Evolutionary conservation across 148 eudicot species (phyloP).

Genomic region (Chenopodium berlandieri): DNA sequence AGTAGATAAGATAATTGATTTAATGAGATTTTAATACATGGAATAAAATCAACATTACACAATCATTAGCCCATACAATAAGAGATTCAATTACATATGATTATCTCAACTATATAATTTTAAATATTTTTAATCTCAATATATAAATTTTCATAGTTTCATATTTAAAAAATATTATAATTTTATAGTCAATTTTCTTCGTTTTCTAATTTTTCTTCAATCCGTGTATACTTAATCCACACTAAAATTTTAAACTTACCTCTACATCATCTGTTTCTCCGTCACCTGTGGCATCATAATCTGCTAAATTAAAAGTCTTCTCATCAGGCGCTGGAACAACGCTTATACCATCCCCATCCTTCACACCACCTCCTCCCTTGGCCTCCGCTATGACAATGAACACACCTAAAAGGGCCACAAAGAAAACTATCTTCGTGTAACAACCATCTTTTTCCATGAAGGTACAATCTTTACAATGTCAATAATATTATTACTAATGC

Average conservation of each 20-base stretch:
- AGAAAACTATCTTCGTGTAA: background rate
- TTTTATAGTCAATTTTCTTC: too few species aligned
- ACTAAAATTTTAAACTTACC: slow-evolving; percentile 12
- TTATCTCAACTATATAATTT: too few species aligned
- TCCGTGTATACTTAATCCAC: too few species aligned
- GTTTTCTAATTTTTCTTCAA: background rate
- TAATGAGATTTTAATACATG: too few species aligned
- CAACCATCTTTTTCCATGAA: slow-evolving; percentile 20
- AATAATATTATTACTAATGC: background rate
- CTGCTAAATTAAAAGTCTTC: slow-evolving; percentile 39
- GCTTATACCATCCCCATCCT: slow-evolving; percentile 34
- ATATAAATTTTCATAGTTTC: too few species aligned
- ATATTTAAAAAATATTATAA: too few species aligned
- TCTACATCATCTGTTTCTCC: slow-evolving; percentile 33
- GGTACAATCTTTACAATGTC: background rate
- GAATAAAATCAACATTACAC: too few species aligned
- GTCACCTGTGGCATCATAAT: slow-evolving; percentile 46
- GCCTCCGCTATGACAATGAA: slow-evolving; percentile 15
- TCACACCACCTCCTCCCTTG: slow-evolving; percentile 18
- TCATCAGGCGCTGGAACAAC: slow-evolving; percentile 29
- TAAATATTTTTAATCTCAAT: too few species aligned
- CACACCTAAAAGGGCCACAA: slow-evolving; percentile 10
- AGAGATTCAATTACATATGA: too few species aligned
- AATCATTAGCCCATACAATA: too few species aligned
- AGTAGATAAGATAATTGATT: too few species aligned